Base-by-base conservation (phyloP, 176 grass and related monocot genomes). In the Musa troglodytarum region DNA sequence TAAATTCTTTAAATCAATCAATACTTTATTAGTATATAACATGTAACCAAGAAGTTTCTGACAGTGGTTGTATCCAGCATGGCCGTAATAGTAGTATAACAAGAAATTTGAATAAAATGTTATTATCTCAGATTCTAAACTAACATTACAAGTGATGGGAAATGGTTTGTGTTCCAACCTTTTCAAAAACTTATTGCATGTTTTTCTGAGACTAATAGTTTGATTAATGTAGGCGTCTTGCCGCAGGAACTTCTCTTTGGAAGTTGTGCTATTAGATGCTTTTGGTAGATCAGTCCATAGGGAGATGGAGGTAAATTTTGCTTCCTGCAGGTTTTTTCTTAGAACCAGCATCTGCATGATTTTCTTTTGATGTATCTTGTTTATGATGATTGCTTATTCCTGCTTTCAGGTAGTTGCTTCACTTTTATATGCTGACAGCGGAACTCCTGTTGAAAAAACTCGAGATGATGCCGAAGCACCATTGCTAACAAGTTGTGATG, bases 391-490 rank as follows among this genome's bases (percentile, higher is more conserved):
- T 29, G 25, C 54, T 74, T 70, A n/a, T 70, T 51, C 9, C 19
- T 19, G 23, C 53, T 85, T 85, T 82, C 80, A 93, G 94, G 80
- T 98, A 71, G 72, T 85, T 84, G 86, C 94, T 78, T 89, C 90
- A 49, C 91, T 98, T 63, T 53, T 93, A 66, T 98, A 98, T 78
- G 90, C 90, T 54, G 90, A 98, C 82, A 93, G 83, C 84, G 90
- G 90, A 82, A 62, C 75, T 49, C 49, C 72, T 72, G 94, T 98
- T 57, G 88, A 93, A 80, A 97, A 93, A 85, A 89, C 87, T 74
- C 90, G 86, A 80, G 88, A 93, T 72, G 88, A 91, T 82, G 78
- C 87, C 25, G 94, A 98, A 85, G 88, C 90, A 69, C 94, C 94
- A 43, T 81, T 98, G 53, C 71, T 98, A 74, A 82, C 86, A 69